Conservation (phyloP, 2,329 filamentous ascomycete species). For the Microascus cirrosus region DNA sequence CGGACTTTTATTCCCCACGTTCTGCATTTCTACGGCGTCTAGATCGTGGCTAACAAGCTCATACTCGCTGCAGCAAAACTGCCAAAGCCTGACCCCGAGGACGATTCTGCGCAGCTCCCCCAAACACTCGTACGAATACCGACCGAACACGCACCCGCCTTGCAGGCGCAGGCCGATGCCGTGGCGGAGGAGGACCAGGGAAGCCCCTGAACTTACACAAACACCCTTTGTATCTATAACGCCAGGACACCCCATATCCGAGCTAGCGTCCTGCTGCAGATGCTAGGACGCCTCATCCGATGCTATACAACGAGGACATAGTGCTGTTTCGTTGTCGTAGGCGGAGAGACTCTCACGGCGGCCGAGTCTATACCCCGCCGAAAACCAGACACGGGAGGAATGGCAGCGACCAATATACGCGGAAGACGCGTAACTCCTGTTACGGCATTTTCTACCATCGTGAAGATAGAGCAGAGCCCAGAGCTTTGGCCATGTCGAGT, state of each 20-base stretch:
- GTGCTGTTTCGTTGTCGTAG: background rate
- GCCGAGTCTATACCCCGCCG: background rate
- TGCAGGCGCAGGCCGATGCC: slow-evolving; percentile 49
- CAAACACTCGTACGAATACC: slow-evolving; percentile 79
- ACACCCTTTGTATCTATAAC: background rate
- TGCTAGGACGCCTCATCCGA: background rate
- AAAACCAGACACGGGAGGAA: no score
- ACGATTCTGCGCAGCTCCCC: slow-evolving; percentile 44
- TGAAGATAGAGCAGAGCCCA: no score
- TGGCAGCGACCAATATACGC: no score
- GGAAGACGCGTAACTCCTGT: no score
- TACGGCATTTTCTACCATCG: no score
- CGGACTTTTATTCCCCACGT: slow-evolving; percentile 15
- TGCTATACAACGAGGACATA: background rate
- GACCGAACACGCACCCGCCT: slow-evolving; percentile 59
- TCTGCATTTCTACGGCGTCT: background rate
- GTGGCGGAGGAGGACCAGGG: slow-evolving; percentile 22
- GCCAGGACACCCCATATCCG: background rate
- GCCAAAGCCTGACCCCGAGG: slow-evolving; percentile 42
- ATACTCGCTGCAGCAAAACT: slow-evolving; percentile 47
- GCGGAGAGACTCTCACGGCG: background rate
- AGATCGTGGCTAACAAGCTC: background rate
- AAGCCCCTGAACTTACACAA: background rate
- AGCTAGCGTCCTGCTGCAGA: background rate
- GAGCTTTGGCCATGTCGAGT: no score